Percentiles rank a stretch among this genome's conserved stretches.
phyloP scores from a whole-genome alignment of 2,329 filamentous ascomycete genomes.

The Lasiodiplodia sp. region DNA sequence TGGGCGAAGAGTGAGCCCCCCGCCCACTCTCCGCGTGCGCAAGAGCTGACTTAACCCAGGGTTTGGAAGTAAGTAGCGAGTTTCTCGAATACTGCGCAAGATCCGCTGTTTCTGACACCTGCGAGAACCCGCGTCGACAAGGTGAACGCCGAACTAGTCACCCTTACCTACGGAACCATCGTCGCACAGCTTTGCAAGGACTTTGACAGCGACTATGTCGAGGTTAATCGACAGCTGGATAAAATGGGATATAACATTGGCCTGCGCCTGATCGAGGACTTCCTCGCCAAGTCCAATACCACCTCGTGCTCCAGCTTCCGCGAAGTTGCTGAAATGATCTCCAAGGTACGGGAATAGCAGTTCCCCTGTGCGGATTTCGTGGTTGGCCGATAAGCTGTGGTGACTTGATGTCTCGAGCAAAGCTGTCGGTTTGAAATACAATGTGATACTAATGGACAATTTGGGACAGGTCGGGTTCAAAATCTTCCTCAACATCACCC shows the following conservation, averaged over 20 bases:
- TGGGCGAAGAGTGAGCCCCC: conserved; percentile 75
- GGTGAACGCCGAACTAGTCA: conserved; percentile 96
- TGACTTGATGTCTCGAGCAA: not conserved
- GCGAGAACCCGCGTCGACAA: conserved; percentile 91
- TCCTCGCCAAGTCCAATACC: conserved; percentile 91
- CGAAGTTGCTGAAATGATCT: conserved; percentile 96
- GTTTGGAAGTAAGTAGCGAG: conserved; percentile 83
- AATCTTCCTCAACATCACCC: conserved; percentile 97
- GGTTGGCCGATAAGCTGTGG: not conserved
- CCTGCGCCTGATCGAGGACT: conserved; percentile 93
- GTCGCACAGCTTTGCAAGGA: conserved; percentile 97
- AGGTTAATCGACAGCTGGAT: conserved; percentile 97
- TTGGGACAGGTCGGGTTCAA: conserved; percentile 86
- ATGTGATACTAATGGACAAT: not conserved
- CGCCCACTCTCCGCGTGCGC: conserved; percentile 36
- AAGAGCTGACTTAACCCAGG: conserved; percentile 58
- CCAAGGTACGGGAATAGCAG: conserved; percentile 67
- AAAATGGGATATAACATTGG: conserved; percentile 99
- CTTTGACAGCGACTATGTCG: conserved; percentile 89
- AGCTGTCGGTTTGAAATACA: not conserved
- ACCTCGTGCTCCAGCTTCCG: conserved; percentile 90
- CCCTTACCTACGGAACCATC: conserved; percentile 96
- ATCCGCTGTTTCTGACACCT: conserved; percentile 12
- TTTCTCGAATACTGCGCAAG: not conserved
- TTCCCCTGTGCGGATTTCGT: no score